Percentiles rank a stretch among this genome's conserved stretches.
Conservation (phyloP, 179 eudicot genomes). For the Silene noctiflora region DNA sequence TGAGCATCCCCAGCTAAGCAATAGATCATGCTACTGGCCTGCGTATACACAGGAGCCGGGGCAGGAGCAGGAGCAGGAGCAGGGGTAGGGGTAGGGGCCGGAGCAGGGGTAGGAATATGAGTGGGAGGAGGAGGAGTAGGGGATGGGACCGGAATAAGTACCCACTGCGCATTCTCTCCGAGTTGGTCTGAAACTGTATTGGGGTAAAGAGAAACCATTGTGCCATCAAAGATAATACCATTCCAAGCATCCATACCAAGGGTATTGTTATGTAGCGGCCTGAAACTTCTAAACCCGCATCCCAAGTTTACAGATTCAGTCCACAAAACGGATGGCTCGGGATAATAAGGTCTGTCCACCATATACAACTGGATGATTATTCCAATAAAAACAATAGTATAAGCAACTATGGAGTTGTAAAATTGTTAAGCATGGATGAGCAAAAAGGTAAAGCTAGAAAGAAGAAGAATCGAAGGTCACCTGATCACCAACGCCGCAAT, state of each 20-base stretch:
- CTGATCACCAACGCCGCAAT: neutral
- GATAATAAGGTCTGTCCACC: neutral
- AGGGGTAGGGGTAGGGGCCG: neutral
- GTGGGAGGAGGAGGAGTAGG: neutral
- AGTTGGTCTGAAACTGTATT: neutral
- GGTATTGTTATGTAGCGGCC: neutral
- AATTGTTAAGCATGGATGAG: too few relatives aligned
- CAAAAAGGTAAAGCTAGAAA: too few relatives aligned
- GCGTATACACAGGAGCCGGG: neutral
- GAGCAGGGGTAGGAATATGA: neutral
- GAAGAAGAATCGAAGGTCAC: neutral
- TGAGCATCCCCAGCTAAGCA: constrained; percentile 8
- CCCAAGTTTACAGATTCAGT: neutral
- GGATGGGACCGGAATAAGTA: neutral
- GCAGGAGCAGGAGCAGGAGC: too few relatives aligned
- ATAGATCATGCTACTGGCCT: constrained; percentile 4
- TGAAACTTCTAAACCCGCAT: neutral
- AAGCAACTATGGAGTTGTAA: too few relatives aligned
- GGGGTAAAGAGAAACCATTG: neutral
- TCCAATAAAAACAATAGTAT: too few relatives aligned
- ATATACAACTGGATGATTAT: constrained; percentile 8
- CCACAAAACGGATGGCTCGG: neutral
- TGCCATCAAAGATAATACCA: constrained; percentile 8
- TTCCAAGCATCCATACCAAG: constrained; percentile 7
- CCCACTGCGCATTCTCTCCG: constrained; percentile 12